Conservation (phyloP, 768 basidiomycete genomes). For the Collybia nuda region DNA sequence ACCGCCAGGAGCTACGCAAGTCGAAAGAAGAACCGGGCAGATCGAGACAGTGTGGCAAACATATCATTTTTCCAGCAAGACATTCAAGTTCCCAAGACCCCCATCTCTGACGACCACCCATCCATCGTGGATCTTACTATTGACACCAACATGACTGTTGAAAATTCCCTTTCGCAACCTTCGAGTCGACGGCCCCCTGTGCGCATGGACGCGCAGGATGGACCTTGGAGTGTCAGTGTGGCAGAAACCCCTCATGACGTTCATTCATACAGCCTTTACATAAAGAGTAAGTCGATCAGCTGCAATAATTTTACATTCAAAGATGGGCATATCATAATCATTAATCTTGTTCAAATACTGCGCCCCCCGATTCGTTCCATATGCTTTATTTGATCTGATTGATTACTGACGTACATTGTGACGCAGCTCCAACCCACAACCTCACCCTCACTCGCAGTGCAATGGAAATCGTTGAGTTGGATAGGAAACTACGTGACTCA, state of each 20-base stretch:
- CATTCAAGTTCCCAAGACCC: conserved; percentile 25
- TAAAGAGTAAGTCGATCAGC: conserved; percentile 73
- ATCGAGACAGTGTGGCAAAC: conserved; percentile 37
- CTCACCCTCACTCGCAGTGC: conserved; percentile 81
- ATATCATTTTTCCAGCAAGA: conserved; percentile 39
- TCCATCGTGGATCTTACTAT: conserved; percentile 14
- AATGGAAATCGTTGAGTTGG: conserved; percentile 78
- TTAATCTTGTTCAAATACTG: not conserved
- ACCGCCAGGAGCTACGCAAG: conserved; percentile 34
- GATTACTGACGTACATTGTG: conserved; percentile 19
- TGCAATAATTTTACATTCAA: conserved; percentile 15
- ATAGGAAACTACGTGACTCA: conserved; percentile 72
- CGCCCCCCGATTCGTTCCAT: not conserved
- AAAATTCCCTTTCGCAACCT: conserved; percentile 21
- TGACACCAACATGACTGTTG: conserved; percentile 22
- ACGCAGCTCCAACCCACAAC: conserved; percentile 83
- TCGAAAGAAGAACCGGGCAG: conserved; percentile 32
- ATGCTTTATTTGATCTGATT: conserved; percentile 5
- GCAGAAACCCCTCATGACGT: conserved; percentile 81
- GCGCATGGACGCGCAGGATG: conserved; percentile 73
- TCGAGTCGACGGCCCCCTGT: conserved; percentile 43
- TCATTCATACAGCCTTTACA: conserved; percentile 77
- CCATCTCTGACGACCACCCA: conserved; percentile 4
- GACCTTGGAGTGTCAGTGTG: conserved; percentile 86
- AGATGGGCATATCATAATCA: conserved; percentile 3